Evolutionary conservation across 2,329 filamentous ascomycete species (phyloP), one percentile per base, ranked within the genome.

Genomic region (Aspergillus versicolor): DNA sequence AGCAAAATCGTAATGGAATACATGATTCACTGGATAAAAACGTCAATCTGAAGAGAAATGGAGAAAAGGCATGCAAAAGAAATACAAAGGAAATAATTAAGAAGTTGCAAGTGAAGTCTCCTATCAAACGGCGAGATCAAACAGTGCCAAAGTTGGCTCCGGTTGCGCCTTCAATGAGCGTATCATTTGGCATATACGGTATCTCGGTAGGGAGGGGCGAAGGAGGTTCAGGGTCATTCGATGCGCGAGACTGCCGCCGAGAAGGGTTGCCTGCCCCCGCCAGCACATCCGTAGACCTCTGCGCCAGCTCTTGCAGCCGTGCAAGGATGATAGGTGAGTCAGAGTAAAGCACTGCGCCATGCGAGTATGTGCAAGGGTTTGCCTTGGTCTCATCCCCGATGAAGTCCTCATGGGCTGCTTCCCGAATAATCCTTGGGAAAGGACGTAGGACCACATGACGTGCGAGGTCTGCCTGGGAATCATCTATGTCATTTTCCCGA

Each of bases 351-450:
- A 80, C 77, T 32, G 78, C 65, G 7, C 81, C 82, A 24, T 73
- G 69, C 40, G 80, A 76, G 62, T 81, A 83, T n/a, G 80, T 69
- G 63, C 77, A 81, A 2, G 67, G 57, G 3, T 57, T 67, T 9
- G 75, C 76, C 49, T 76, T 73, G 56, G 81, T 79, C 41, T 71
- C 69, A 49, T 80, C 79, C 37, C 75, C 73, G 3, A 76, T 73
- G 65, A 81, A 79, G 54, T 77, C 74, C 54, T 75, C 73, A 56
- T 82, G 80, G 13, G 78, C 78, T 13, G 77, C 71, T 65, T 84
- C 81, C n/a, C 81, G 77, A 46, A 74, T 72, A 42, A 84, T 79
- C 48, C 79, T 77, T 2, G 82, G 82, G 68, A 83, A 81, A 3
- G 81, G 73, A 22, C 80, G 75, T 9, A 84, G 69, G 21, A 84